Evolutionary conservation across 106 monocot species (phyloP), one percentile per base, ranked within the genome.

Genomic region (Cymbidium sinense): DNA sequence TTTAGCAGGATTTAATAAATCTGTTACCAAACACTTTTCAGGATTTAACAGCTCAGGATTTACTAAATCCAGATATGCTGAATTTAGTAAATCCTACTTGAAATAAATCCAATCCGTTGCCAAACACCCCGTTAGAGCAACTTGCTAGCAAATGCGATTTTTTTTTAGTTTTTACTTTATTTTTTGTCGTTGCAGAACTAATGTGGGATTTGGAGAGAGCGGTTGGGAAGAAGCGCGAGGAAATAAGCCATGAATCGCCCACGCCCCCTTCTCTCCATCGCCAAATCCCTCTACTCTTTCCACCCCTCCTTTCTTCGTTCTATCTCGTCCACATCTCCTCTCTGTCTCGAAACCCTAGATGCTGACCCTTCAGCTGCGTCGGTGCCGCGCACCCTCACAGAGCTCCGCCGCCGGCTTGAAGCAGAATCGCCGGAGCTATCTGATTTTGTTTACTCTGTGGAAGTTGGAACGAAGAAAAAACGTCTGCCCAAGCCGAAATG

Each of bases 391-490:
- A 85, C 82, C 41, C 87, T 86, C 44, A 83, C 89, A 7, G 89
- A 87, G 29, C 87, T 86, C 72, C 89, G 86, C 50, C 84, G 76
- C 64, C 88, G 88, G 12, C 86, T 93, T 7, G 81, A 84, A 30
- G 79, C 79, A 23, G 93, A 93, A n/a, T 44, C 86, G 33, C 91
- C 84, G 17, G 29, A 77, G 20, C 85, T 93, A 41, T 70, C 82
- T 7, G 93, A 96, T 58, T 96, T 96, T 81, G 80, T 85, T n/a
- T 96, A 96, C 81, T 96, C 96, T 43, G 93, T 93, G 12, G 91
- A 85, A 65, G 96, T 93, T 23, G 96, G 96, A 41, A 91, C 96
- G 23, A 89, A 88, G 93, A 93, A 96, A 83, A 86, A 86, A 19
- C 93, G 93, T 44, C 79, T 96, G 19, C 86, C 87, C 34, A 96